Evolutionary conservation across 257 asterid genomes (phyloP).

Genomic region (Solanum gracilifrons): DNA sequence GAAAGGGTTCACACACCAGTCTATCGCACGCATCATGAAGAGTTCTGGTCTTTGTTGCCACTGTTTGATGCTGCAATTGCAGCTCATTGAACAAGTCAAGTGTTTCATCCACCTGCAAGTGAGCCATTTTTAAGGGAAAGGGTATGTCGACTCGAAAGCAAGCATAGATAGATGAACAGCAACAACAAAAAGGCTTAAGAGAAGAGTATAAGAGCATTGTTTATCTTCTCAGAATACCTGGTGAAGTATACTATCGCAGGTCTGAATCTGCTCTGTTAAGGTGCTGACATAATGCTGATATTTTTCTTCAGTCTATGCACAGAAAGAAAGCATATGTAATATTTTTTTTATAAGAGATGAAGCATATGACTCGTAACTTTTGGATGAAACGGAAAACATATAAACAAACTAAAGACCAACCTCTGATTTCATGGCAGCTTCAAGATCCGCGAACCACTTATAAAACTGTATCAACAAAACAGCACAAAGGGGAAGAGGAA

Average conservation of each 20-base stretch:
- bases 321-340: conserved; percentile 7
- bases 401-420: conserved; percentile 27
- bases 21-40: conserved; percentile 98
- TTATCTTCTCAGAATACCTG: conserved; percentile 35
- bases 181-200: background rate
- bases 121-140: conserved; percentile 6
- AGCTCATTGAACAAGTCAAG: conserved; percentile 84
- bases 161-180: conserved; percentile 2
- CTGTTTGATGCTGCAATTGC: conserved; percentile 94
- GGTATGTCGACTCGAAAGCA: background rate
- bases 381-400: background rate
- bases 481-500: conserved; percentile 2
- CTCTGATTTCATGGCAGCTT: conserved; percentile 99
- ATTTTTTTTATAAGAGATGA: background rate
- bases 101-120: conserved; percentile 88
- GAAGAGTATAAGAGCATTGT: background rate
- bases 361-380: background rate
- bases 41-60: conserved; percentile 92
- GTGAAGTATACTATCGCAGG: conserved; percentile 81
- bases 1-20: conserved; percentile 48
- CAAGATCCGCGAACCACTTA: conserved; percentile 90
- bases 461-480: conserved; percentile 56
- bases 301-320: conserved; percentile 80
- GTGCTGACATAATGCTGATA: conserved; percentile 94
- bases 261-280: conserved; percentile 76